Percentiles rank a stretch among this genome's conserved stretches.
Conservation (phyloP, 768 basidiomycete species). For the Rhodotorula taiwanensis region DNA sequence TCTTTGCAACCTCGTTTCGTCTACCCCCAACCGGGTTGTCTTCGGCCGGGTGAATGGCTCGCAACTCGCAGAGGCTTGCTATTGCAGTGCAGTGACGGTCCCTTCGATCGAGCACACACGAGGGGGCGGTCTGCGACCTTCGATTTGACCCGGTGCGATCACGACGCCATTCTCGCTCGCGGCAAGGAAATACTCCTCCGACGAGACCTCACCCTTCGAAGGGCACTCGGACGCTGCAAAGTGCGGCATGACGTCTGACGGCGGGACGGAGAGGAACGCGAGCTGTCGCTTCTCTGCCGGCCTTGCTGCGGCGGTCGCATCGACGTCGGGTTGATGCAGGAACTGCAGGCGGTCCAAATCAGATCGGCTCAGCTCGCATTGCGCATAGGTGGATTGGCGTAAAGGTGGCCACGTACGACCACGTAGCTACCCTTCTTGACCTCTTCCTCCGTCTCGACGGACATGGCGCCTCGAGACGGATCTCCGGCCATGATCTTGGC, state of each 20-base stretch:
- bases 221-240: not conserved
- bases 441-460: conserved; percentile 33
- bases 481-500: conserved; percentile 33
- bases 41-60: too few relatives aligned
- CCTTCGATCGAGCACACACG: conserved; percentile 6
- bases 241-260: conserved; percentile 13
- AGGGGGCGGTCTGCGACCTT: too few relatives aligned
- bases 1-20: too few relatives aligned
- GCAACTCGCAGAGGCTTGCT: too few relatives aligned
- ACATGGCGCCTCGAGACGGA: conserved; percentile 30
- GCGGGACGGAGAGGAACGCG: conserved; percentile 12
- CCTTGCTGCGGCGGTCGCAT: not conserved
- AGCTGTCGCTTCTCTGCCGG: not conserved
- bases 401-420: conserved; percentile 4
- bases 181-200: not conserved
- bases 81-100: not conserved
- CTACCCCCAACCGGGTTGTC: too few relatives aligned
- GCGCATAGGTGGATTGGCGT: too few relatives aligned
- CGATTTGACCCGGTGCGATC: not conserved
- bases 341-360: not conserved
- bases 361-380: too few relatives aligned
- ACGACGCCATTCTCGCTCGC: conserved; percentile 14
- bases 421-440: conserved; percentile 7
- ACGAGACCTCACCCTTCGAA: not conserved
- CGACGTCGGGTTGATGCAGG: conserved; percentile 8